Percentiles rank a stretch among this genome's conserved stretches.
These are phyloP conservation scores for Alternaria brassicicola DNA, from an alignment of 2,329 filamentous ascomycete genomes.

Conservation along the genomic window DNA sequence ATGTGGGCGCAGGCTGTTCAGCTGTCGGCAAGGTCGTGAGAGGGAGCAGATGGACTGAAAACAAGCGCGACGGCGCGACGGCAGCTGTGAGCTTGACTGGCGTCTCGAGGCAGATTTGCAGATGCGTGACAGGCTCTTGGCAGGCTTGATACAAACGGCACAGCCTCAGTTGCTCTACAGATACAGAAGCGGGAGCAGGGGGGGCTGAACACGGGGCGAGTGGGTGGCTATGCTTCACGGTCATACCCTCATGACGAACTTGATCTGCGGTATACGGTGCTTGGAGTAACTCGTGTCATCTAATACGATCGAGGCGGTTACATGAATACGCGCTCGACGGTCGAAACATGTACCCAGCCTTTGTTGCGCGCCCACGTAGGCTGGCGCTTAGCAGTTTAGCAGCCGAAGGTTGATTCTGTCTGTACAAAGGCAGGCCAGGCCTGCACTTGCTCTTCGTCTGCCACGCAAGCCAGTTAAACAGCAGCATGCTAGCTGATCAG, in stretches of 20 bases:
- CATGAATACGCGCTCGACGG: conserved; percentile 2
- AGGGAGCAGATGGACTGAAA: conserved; percentile 26
- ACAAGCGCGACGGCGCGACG: conserved; percentile 42
- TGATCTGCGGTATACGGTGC: conserved; percentile 5
- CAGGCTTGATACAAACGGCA: conserved; percentile 40
- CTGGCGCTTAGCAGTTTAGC: conserved; percentile 39
- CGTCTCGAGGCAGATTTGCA: conserved; percentile 46
- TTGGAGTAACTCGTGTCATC: conserved; percentile 8
- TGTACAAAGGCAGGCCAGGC: conserved; percentile 39
- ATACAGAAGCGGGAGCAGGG: conserved; percentile 31
- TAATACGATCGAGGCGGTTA: neutral
- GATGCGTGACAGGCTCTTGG: conserved; percentile 38
- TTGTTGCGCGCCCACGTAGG: conserved; percentile 23
- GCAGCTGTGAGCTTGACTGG: conserved; percentile 36
- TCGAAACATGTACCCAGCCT: conserved; percentile 16
- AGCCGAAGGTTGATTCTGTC: conserved; percentile 33
- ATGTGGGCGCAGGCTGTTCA: conserved; percentile 23
- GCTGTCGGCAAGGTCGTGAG: conserved; percentile 21
- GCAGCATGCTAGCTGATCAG: conserved; percentile 4
- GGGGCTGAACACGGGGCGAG: conserved; percentile 23
- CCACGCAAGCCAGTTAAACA: conserved; percentile 10
- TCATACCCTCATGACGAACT: conserved; percentile 13
- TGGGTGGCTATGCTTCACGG: conserved; percentile 35
- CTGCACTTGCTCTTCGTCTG: conserved; percentile 13
- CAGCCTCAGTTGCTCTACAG: conserved; percentile 42